Conservation (phyloP, 176 grass and related monocot genomes). For the Bromus sterilis region DNA sequence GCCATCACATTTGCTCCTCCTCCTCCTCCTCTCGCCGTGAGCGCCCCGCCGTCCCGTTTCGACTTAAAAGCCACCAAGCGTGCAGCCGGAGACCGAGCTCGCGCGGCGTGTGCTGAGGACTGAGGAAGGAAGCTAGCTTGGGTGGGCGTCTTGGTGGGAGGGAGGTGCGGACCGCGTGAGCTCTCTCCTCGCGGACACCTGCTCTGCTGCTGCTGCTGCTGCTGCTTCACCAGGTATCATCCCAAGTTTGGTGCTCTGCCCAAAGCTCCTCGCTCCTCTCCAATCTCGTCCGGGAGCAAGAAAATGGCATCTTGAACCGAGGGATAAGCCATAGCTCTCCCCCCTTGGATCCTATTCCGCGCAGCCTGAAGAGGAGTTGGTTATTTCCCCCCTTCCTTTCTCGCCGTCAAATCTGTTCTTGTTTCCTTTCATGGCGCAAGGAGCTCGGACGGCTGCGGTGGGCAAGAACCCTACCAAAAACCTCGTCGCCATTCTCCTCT, state of each 20-base stretch:
- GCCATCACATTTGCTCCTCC: background rate
- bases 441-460: background rate
- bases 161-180: slow-evolving; percentile 18
- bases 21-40: too few relatives aligned
- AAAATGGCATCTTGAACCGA: background rate
- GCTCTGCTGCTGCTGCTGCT: background rate
- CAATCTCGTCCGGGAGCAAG: too few relatives aligned
- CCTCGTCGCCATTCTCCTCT: slow-evolving; percentile 22
- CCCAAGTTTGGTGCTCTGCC: background rate
- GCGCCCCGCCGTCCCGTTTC: slow-evolving; percentile 17
- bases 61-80: too few relatives aligned
- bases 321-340: background rate
- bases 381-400: background rate
- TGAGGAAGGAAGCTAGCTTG: background rate
- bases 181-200: background rate
- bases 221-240: too few relatives aligned
- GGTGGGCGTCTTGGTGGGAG: slow-evolving; percentile 16
- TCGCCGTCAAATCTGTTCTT: background rate
- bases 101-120: too few relatives aligned
- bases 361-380: too few relatives aligned
- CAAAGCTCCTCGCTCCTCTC: too few relatives aligned
- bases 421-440: slow-evolving; percentile 25
- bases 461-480: slow-evolving; percentile 73
- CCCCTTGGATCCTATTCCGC: background rate
- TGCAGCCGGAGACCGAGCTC: too few relatives aligned